Evolutionary conservation across 2,329 filamentous ascomycete genomes (phyloP).

Genomic region (Ascochyta rabiei): DNA sequence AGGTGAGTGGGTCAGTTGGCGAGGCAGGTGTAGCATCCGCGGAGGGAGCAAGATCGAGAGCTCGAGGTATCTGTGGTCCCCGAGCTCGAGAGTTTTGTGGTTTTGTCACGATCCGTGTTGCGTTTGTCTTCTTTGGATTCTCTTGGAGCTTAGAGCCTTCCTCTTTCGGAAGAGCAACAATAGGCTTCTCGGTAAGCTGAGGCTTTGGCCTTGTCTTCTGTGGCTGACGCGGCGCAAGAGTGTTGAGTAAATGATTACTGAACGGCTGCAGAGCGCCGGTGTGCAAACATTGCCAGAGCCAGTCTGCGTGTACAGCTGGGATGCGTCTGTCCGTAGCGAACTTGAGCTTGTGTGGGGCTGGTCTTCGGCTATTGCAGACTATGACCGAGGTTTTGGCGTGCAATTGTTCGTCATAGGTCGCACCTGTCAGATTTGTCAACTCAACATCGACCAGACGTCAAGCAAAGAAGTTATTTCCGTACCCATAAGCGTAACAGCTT

Average conservation of each 20-base stretch:
- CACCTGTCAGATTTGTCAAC: conserved; percentile 58
- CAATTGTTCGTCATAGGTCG: conserved; percentile 78
- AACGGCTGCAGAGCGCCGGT: conserved; percentile 56
- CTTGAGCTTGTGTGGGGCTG: conserved; percentile 75
- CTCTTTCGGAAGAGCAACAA: conserved; percentile 31
- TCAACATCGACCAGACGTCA: conserved; percentile 1
- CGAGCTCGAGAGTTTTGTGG: conserved; percentile 16
- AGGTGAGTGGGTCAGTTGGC: conserved; percentile 24
- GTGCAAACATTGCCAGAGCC: conserved; percentile 83
- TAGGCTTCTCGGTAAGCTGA: conserved; percentile 21
- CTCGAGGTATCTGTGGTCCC: conserved; percentile 22
- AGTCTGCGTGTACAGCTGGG: conserved; percentile 78
- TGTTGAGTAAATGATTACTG: conserved; percentile 48
- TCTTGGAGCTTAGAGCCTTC: conserved; percentile 28
- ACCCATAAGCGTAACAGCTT: conserved; percentile 75
- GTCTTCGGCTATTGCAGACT: conserved; percentile 67
- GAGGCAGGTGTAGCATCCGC: conserved; percentile 27
- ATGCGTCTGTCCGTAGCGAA: conserved; percentile 77
- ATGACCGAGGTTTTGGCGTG: conserved; percentile 75
- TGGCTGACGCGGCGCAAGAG: conserved; percentile 16
- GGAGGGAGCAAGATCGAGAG: conserved; percentile 34
- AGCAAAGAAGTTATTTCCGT: conserved; percentile 25
- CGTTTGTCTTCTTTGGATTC: conserved; percentile 29
- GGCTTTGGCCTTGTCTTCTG: conserved; percentile 22
- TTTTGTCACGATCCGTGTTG: conserved; percentile 21